Base-by-base conservation (phyloP, 2,329 filamentous ascomycete genomes). In the Huntiella abstrusa region DNA sequence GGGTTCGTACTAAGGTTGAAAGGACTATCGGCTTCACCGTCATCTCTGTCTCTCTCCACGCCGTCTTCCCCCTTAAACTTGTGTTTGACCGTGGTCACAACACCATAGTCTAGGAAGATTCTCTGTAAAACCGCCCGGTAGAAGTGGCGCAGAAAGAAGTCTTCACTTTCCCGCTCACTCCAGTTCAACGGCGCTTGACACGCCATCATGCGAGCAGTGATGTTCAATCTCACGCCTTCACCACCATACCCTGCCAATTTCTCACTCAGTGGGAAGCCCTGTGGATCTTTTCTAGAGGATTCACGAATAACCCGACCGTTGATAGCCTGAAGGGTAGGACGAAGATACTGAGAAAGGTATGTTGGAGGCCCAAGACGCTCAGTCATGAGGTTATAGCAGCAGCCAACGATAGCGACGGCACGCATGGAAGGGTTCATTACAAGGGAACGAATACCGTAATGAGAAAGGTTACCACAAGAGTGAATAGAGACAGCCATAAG, bases 141-240 rank as follows among this genome's bases (percentile, higher is more conserved):
- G 62, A 91, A 94, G 60, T 98, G 91, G 0, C 88, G 74, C 0
- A 78, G 84, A 65, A 98, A 96, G 64, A 96, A 98, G 5, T 68
- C 70, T 44, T 86, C 80, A 58, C 83, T 92, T 51, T 94, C 87
- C 22, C 70, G 66, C 17, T 69, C 66, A 2, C 81, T 82, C 91
- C 91, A 98, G 64, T 98, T 98, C 50, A 78, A 70, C 1, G 91
- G 87, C 5, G 91, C 91, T 64, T 98, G 91, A 43, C 92, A 87
- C 2, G 88, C 88, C 88, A 96, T 95, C 81, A 94, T 94, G 39
- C 91, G 76, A 1, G 91, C 86, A 3, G 91, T 98, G 57, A 96
- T 94, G 61, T 98, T 96, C 48, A 96, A 69, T 17, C 83, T 73
- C 41, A 96, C 69, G 2, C 86, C 85, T 6, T 68, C 66, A 12